Base-by-base conservation (phyloP, 2,329 filamentous ascomycete species). In the Fusarium citri region DNA sequence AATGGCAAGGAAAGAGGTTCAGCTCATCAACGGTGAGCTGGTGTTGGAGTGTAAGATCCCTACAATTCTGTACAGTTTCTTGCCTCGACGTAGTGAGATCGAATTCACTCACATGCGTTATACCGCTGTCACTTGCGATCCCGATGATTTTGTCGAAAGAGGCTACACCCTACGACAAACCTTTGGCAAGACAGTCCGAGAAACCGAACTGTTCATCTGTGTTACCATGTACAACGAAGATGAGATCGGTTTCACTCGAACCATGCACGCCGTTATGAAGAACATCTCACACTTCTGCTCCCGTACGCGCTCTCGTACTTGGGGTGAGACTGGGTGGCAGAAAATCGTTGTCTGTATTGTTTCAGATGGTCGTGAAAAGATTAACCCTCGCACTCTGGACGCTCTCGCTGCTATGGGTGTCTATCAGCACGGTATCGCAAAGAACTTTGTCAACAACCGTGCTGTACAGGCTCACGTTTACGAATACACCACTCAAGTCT, bases 141-240 rank as follows among this genome's bases (percentile, higher is more conserved):
- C 94, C 0, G 94, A 98, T 79, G 94, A 98, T 78, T 98, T 97
- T 75, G 92, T 94, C 5, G 87, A 91, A 10, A 89, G 91, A 67
- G 95, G 94, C 2, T 99, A 98, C 84, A 96, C 97, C 77, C 83
- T 99, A 75, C 92, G 96, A 56, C 96, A 98, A 80, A 93, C 93
- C 76, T 94, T 98, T 65, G 94, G 94, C 47, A 87, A 84, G 60
- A 97, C 93, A 1, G 85, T 90, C 28, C 89, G 96, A 68, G 94
- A 98, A 80, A 98, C 95, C 0, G 96, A 99, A 80, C 84, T 99
- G 10, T 96, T 98, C 79, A 97, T 99, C 75, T 97, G 94, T 78
- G 86, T 99, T 66, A 99, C 96, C 74, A 98, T 98, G 96, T 98
- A 98, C 84, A 99, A 99, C 80, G 96, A 99, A 81, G 93, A 98